Conservation (phyloP, 352 stramenopile genomes). For the Phytopythium kandeliae region DNA sequence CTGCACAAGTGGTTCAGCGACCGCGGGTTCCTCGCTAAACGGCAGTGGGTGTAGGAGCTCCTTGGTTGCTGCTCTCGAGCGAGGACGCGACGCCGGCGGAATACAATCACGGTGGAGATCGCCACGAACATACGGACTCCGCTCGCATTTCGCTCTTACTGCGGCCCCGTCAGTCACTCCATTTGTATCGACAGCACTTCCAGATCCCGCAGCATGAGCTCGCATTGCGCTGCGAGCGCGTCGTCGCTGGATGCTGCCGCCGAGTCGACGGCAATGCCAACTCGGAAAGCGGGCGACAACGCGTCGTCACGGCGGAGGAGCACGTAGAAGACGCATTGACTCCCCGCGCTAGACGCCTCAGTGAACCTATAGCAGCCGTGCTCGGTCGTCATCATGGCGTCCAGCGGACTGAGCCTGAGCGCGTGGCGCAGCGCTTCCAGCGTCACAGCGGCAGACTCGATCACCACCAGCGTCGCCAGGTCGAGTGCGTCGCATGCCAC, state of each 20-base stretch:
- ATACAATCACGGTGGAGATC: not conserved
- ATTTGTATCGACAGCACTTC: conserved; percentile 15
- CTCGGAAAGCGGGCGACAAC: conserved; percentile 8
- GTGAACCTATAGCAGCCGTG: conserved; percentile 44
- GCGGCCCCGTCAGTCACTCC: not conserved
- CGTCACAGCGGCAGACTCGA: conserved; percentile 21
- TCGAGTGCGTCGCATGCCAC: conserved; percentile 16
- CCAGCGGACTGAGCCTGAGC: conserved; percentile 46
- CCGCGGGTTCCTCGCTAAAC: conserved; percentile 60
- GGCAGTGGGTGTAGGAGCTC: conserved; percentile 66
- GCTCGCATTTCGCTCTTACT: not conserved
- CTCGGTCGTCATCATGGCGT: conserved; percentile 39
- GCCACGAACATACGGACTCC: not conserved
- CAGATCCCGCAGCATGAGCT: conserved; percentile 31
- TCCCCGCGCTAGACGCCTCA: not conserved
- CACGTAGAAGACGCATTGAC: conserved; percentile 20
- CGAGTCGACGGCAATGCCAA: conserved; percentile 11
- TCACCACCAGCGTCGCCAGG: conserved; percentile 7
- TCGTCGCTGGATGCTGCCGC: conserved; percentile 9
- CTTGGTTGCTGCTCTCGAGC: too few relatives aligned
- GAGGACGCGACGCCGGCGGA: too few relatives aligned
- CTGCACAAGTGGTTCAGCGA: conserved; percentile 86
- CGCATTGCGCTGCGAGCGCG: conserved; percentile 13
- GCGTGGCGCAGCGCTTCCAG: conserved; percentile 37
- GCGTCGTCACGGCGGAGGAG: conserved; percentile 12